These are phyloP conservation scores for Exobasidium cylindrosporum DNA, from an alignment of 1,284 basidiomycete species.

Conservation along the genomic window DNA sequence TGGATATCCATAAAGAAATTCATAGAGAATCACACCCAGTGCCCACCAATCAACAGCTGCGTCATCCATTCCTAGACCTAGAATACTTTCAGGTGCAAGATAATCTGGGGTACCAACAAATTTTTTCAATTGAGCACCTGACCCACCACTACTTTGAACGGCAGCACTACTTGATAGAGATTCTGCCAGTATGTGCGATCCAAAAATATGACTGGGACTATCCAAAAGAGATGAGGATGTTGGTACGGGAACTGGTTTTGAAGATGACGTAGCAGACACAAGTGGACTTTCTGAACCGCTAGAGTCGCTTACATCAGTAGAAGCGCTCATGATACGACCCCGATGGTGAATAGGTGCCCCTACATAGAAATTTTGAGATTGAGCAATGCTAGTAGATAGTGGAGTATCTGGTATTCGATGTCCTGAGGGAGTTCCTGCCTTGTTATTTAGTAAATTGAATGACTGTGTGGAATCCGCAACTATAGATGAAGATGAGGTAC, in stretches of 20 bases:
- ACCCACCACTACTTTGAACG: constrained; percentile 57
- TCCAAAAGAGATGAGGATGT: constrained; percentile 21
- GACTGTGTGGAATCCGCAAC: not conserved
- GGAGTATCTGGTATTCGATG: constrained; percentile 8
- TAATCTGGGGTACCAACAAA: constrained; percentile 98
- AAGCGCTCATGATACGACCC: constrained; percentile 19
- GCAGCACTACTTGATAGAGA: constrained; percentile 9
- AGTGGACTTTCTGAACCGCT: constrained; percentile 32
- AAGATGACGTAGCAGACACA: too few species aligned
- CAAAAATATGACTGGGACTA: constrained; percentile 39
- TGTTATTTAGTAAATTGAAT: not conserved
- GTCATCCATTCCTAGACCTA: constrained; percentile 92
- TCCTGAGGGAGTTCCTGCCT: constrained; percentile 1
- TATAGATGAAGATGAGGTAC: not conserved
- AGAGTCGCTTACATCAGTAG: constrained; percentile 43
- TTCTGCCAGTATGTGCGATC: constrained; percentile 34
- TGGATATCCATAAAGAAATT: constrained; percentile 94
- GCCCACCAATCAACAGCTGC: constrained; percentile 99
- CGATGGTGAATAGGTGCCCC: constrained; percentile 2
- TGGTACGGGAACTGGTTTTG: constrained; percentile 16
- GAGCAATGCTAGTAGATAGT: not conserved
- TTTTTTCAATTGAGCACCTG: constrained; percentile 19
- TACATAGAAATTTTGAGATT: constrained; percentile 13
- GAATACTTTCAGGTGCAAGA: constrained; percentile 90
- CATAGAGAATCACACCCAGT: constrained; percentile 94